A percentile compares a stretch with the other conserved stretches of the same genome.
phyloP scores from a whole-genome alignment of 2,329 filamentous ascomycete genomes.

The Fusarium sp. region DNA sequence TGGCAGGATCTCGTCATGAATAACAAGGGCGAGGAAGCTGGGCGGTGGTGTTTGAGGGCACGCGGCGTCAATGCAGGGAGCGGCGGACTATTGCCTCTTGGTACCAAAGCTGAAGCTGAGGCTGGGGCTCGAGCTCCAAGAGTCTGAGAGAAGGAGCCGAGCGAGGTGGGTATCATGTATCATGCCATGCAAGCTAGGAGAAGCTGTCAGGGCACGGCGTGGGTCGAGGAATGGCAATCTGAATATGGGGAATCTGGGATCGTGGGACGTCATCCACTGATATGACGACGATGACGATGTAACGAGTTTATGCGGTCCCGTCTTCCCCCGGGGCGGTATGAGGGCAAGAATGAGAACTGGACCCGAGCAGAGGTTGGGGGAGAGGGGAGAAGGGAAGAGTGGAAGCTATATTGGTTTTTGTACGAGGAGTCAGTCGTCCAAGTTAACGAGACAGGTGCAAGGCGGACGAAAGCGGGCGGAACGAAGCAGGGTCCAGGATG shows the following conservation, averaged over 20 bases:
- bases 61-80: conserved; percentile 27
- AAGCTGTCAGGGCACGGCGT: conserved; percentile 39
- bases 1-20: conserved; percentile 42
- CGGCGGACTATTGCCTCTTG: conserved; percentile 10
- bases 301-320: conserved; percentile 34
- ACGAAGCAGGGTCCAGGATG: conserved; percentile 37
- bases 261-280: conserved; percentile 49
- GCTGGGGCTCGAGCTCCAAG: conserved; percentile 12
- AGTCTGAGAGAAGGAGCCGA: conserved; percentile 29
- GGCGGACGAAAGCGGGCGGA: conserved; percentile 21
- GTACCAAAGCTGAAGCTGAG: conserved; percentile 11
- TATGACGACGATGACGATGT: conserved; percentile 44
- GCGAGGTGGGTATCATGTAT: conserved; percentile 44
- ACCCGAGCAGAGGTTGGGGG: not conserved
- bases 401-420: conserved; percentile 2
- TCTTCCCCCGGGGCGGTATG: conserved; percentile 16
- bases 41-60: conserved; percentile 9
- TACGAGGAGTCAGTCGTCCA: not conserved
- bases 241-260: conserved; percentile 47
- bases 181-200: conserved; percentile 40
- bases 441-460: conserved; percentile 12
- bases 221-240: conserved; percentile 38
- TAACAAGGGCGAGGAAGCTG: conserved; percentile 14
- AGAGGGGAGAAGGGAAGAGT: conserved; percentile 1
- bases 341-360: not conserved